phyloP scores from a whole-genome alignment of 306 rosid species.

The Lupinus albus region DNA sequence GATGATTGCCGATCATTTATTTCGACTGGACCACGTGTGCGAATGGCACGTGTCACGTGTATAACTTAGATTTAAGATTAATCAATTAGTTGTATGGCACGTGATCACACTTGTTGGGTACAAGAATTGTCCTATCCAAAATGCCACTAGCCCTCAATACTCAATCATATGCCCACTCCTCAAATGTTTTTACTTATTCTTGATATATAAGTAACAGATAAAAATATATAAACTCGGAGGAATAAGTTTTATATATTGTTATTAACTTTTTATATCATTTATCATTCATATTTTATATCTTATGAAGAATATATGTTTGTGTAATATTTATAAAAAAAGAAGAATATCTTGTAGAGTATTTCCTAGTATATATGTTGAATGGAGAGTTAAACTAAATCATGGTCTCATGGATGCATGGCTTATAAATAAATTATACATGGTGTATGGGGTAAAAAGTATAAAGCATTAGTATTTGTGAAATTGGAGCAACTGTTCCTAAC shows the following conservation, averaged over 20 bases:
- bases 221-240: no score
- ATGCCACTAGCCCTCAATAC: constrained; percentile 10
- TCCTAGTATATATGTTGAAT: neutral
- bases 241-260: no score
- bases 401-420: constrained; percentile 29
- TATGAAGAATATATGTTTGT: no score
- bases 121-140: constrained; percentile 9
- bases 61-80: neutral
- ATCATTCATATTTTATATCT: no score
- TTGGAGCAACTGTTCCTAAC: constrained; percentile 43
- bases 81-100: neutral
- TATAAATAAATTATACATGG: neutral
- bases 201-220: no score
- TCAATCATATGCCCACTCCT: constrained; percentile 46
- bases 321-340: no score
- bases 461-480: constrained; percentile 41
- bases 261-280: no score
- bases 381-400: neutral
- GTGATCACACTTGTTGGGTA: neutral
- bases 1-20: constrained; percentile 49
- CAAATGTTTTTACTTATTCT: neutral
- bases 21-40: constrained; percentile 54
- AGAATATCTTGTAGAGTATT: no score
- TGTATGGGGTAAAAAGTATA: constrained; percentile 12
- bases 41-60: constrained; percentile 32